phyloP scores from a whole-genome alignment of 805 yeast species.

The Saturnispora kantuleensis region DNA sequence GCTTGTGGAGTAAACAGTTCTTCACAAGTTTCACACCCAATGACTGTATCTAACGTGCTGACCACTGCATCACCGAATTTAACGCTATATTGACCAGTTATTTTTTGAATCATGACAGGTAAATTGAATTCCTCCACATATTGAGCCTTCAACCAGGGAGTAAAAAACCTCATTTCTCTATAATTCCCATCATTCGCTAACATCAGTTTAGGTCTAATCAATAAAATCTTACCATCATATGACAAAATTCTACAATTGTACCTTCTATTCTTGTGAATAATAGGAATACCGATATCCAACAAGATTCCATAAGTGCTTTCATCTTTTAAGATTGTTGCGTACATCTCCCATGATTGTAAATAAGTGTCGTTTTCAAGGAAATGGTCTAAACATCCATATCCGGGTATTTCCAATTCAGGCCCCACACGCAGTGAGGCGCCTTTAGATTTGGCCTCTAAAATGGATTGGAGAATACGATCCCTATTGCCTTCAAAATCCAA shows the following conservation, averaged over 20 bases:
- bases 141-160: slow-evolving; percentile 84
- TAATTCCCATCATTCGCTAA: slow-evolving; percentile 97
- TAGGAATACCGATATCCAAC: slow-evolving; percentile 92
- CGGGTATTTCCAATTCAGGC: slow-evolving; percentile 91
- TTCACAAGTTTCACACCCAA: slow-evolving; percentile 98
- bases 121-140: slow-evolving; percentile 63
- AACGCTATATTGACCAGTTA: slow-evolving; percentile 49
- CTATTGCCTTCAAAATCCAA: slow-evolving; percentile 95
- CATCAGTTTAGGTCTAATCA: slow-evolving; percentile 88
- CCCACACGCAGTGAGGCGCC: slow-evolving; percentile 88
- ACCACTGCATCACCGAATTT: slow-evolving; percentile 88
- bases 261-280: slow-evolving; percentile 75
- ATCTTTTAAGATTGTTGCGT: slow-evolving; percentile 60
- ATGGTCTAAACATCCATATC: slow-evolving; percentile 93
- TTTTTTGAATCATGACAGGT: slow-evolving; percentile 57
- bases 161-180: slow-evolving; percentile 93
- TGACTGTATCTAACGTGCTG: slow-evolving; percentile 71
- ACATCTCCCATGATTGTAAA: slow-evolving; percentile 92
- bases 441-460: slow-evolving; percentile 58
- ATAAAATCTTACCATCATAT: slow-evolving; percentile 63
- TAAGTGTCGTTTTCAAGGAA: slow-evolving; percentile 83
- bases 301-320: slow-evolving; percentile 66
- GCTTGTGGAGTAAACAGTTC: slow-evolving; percentile 94
- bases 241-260: slow-evolving; percentile 88
- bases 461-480: slow-evolving; percentile 79